Conservation (phyloP, 2,329 filamentous ascomycete genomes). For the Thyridium curvatum region DNA sequence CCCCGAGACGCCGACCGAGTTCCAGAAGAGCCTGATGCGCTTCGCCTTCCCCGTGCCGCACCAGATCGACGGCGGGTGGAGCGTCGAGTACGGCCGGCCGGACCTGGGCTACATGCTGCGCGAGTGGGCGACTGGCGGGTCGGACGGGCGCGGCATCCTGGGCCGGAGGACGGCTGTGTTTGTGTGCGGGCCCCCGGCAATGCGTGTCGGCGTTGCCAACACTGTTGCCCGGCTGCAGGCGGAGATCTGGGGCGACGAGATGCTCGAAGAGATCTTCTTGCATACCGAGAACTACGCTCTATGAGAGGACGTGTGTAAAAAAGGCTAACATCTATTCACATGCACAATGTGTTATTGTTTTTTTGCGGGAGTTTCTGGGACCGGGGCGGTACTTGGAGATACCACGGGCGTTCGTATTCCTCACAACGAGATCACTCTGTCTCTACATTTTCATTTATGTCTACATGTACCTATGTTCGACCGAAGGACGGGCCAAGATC, state of each 20-base stretch:
- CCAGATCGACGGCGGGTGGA: constrained; percentile 74
- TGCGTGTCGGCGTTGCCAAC: constrained; percentile 83
- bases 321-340: no score
- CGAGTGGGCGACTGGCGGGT: constrained; percentile 69
- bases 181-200: constrained; percentile 81
- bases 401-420: no score
- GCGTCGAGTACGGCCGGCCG: constrained; percentile 85
- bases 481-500: no score
- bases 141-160: constrained; percentile 61
- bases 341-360: no score
- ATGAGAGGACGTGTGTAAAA: constrained; percentile 29
- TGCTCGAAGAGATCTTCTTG: constrained; percentile 83
- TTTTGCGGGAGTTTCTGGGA: no score
- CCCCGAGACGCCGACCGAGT: constrained; percentile 75
- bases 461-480: no score
- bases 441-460: no score
- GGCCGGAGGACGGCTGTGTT: constrained; percentile 82
- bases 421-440: no score
- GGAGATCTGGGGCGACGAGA: constrained; percentile 72
- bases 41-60: constrained; percentile 74
- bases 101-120: constrained; percentile 82
- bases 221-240: constrained; percentile 78
- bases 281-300: constrained; percentile 95
- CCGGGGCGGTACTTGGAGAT: no score
- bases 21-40: constrained; percentile 84